A percentile compares a stretch with the other conserved stretches of the same genome.
Evolutionary conservation across 345 rosid genomes (phyloP).

Genomic region (Linum trigynum): DNA sequence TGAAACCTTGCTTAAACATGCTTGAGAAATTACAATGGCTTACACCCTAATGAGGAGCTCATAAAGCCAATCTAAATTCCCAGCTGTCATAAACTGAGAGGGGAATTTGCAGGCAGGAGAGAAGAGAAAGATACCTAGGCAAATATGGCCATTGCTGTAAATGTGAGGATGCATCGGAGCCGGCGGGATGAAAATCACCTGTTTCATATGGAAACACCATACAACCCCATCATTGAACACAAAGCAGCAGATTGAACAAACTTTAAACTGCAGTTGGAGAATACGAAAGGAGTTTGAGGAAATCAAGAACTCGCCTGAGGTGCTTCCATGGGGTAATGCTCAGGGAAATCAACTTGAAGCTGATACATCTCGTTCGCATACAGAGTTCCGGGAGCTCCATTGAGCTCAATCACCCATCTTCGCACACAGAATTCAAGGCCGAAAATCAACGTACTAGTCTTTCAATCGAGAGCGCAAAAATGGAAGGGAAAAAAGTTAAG

Average conservation of each 20-base stretch:
- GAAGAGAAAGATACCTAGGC: constrained; percentile 32
- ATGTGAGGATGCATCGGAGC: constrained; percentile 75
- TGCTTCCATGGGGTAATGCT: constrained; percentile 72
- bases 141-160: constrained; percentile 77
- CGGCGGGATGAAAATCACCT: constrained; percentile 56
- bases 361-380: constrained; percentile 61
- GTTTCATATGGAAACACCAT: constrained; percentile 11
- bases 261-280: too few species aligned
- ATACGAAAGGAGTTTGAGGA: neutral
- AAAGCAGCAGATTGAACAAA: too few species aligned
- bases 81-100: too few species aligned
- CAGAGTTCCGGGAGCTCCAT: constrained; percentile 65
- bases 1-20: too few species aligned
- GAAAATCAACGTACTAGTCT: neutral
- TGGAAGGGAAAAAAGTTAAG: neutral
- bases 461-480: neutral
- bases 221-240: too few species aligned
- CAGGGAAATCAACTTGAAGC: constrained; percentile 76
- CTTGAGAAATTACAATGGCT: too few species aligned
- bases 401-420: constrained; percentile 68
- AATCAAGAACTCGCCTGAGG: constrained; percentile 47
- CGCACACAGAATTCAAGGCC: neutral
- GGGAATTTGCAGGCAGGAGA: neutral
- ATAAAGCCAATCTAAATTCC: too few species aligned
- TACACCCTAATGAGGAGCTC: too few species aligned